These are phyloP conservation scores for Theobroma cacao DNA, from an alignment of 345 rosid genomes.

Conservation along the genomic window DNA sequence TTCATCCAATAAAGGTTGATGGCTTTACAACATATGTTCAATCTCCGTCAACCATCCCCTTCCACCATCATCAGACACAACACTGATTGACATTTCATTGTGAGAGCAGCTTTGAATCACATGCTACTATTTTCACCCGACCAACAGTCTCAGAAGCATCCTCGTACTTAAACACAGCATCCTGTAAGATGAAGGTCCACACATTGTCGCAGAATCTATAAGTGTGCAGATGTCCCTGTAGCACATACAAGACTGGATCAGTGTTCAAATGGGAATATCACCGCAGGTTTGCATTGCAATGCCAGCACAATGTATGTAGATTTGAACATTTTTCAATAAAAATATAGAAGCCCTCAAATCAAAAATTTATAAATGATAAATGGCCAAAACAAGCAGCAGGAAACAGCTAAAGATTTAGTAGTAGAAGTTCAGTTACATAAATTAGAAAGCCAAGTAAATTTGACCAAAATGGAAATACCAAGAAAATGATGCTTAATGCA, in stretches of 20 bases:
- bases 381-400: not conserved
- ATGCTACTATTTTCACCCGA: conserved; percentile 91
- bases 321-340: not conserved
- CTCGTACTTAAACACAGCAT: conserved; percentile 65
- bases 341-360: not conserved
- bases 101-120: conserved; percentile 90
- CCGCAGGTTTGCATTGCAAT: not conserved
- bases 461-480: no score
- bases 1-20: conserved; percentile 13
- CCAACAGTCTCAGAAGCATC: conserved; percentile 63
- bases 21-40: conserved; percentile 27
- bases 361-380: not conserved
- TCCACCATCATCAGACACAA: conserved; percentile 10
- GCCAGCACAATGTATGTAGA: not conserved
- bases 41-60: conserved; percentile 12
- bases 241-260: not conserved
- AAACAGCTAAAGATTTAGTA: not conserved
- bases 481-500: no score
- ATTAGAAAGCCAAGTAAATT: no score
- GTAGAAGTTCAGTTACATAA: not conserved
- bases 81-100: conserved; percentile 40
- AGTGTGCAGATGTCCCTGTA: conserved; percentile 96
- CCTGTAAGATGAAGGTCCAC: conserved; percentile 95
- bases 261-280: not conserved
- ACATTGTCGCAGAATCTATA: conserved; percentile 99